Conservation (phyloP, 768 basidiomycete genomes). For the Guyanaporus albipodus region DNA sequence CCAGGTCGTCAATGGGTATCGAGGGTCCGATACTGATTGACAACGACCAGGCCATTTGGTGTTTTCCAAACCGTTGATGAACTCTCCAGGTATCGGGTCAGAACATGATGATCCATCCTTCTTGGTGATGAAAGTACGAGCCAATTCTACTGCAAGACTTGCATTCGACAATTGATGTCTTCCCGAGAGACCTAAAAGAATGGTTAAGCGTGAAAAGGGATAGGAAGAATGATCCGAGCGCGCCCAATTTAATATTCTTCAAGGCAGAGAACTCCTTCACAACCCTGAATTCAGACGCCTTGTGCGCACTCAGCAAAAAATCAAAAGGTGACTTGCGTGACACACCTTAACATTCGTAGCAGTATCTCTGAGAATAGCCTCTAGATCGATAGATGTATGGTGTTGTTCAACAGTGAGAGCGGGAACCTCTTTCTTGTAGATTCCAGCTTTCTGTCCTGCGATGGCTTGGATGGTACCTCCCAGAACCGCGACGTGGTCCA, state of each 20-base stretch:
- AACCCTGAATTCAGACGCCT: conserved; percentile 67
- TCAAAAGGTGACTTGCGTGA: background rate
- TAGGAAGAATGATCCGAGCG: conserved; percentile 5
- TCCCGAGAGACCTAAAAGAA: conserved; percentile 70
- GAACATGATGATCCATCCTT: conserved; percentile 16
- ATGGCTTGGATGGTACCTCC: conserved; percentile 89
- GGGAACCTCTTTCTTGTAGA: conserved; percentile 90
- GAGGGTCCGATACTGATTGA: conserved; percentile 71
- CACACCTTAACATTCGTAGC: conserved; percentile 65
- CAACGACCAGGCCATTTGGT: conserved; percentile 95
- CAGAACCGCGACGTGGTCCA: conserved; percentile 86
- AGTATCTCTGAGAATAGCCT: conserved; percentile 61
- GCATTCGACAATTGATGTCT: conserved; percentile 87
- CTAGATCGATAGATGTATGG: conserved; percentile 62
- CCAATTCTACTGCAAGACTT: conserved; percentile 72
- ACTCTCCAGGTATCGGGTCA: conserved; percentile 43
- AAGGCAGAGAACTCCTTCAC: conserved; percentile 52
- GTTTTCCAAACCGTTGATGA: conserved; percentile 58
- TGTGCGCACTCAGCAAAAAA: conserved; percentile 22
- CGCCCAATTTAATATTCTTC: conserved; percentile 59
- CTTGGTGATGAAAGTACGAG: conserved; percentile 55
- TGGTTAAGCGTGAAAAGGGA: conserved; percentile 1
- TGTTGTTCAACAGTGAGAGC: conserved; percentile 84
- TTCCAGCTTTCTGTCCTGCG: conserved; percentile 93
- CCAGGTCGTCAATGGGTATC: conserved; percentile 59